A percentile compares a stretch with the other conserved stretches of the same genome.
These are phyloP conservation scores for Cladosporium halotolerans DNA, from an alignment of 2,329 filamentous ascomycete genomes.

Conservation along the genomic window DNA sequence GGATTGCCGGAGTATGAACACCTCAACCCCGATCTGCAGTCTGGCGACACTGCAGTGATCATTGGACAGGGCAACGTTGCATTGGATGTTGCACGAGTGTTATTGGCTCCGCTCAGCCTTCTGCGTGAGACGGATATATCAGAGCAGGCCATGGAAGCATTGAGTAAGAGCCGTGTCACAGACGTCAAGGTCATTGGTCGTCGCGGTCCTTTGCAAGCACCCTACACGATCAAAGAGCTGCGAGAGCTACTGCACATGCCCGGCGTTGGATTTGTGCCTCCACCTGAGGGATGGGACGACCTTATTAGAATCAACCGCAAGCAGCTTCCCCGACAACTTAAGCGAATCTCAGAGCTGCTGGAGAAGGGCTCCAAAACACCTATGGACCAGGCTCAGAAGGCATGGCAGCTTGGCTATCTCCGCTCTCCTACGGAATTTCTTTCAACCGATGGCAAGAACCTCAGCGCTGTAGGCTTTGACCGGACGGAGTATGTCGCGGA, in stretches of 20 bases:
- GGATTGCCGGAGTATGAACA: conserved; percentile 75
- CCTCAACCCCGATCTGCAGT: conserved; percentile 65
- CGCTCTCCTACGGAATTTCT: conserved; percentile 69
- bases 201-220: conserved; percentile 73
- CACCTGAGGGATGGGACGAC: conserved; percentile 28
- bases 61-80: conserved; percentile 96
- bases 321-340: conserved; percentile 66
- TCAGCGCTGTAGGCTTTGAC: conserved; percentile 65
- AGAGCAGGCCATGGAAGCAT: conserved; percentile 67
- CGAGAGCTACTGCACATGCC: conserved; percentile 79
- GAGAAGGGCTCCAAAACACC: conserved; percentile 61
- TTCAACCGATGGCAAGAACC: conserved; percentile 40
- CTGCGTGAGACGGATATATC: conserved; percentile 83
- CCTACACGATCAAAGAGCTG: conserved; percentile 92
- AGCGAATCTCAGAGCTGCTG: conserved; percentile 73
- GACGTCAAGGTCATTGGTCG: conserved; percentile 83
- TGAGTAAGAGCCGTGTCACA: conserved; percentile 68
- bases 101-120: conserved; percentile 68
- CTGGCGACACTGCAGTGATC: conserved; percentile 75
- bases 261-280: conserved; percentile 62
- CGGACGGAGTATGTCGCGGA: conserved; percentile 34
- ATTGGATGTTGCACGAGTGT: conserved; percentile 81
- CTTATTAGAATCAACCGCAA: conserved; percentile 50
- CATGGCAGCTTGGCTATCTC: conserved; percentile 82
- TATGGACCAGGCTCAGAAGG: conserved; percentile 49